Conservation (phyloP, 495 filamentous ascomycete genomes). For the Lepraria neglecta region DNA sequence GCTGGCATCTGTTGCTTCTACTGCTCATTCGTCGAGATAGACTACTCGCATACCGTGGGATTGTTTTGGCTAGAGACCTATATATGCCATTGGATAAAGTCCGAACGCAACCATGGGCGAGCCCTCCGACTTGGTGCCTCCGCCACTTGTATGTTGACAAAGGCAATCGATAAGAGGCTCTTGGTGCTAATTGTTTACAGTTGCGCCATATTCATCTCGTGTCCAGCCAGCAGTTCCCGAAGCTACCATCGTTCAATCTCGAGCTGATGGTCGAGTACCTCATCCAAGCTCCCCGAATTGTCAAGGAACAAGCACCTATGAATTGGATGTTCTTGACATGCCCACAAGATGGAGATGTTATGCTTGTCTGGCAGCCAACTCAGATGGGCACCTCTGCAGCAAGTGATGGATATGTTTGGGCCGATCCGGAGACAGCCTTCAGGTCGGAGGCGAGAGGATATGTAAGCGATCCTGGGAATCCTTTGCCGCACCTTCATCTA, state of each 20-base stretch:
- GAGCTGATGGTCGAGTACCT: constrained; percentile 71
- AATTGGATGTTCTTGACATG: constrained; percentile 85
- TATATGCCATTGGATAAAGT: neutral
- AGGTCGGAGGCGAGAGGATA: constrained; percentile 67
- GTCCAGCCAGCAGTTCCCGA: constrained; percentile 67
- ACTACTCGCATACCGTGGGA: neutral
- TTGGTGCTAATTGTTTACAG: constrained; percentile 37
- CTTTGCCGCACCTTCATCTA: neutral
- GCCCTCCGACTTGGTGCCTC: constrained; percentile 56
- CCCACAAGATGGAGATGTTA: constrained; percentile 70
- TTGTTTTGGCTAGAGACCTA: neutral
- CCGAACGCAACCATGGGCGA: constrained; percentile 50
- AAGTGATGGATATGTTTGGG: constrained; percentile 90
- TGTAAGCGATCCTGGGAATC: constrained; percentile 45
- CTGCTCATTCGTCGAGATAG: neutral
- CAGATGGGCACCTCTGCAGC: constrained; percentile 64
- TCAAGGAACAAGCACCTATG: constrained; percentile 69
- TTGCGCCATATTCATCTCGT: constrained; percentile 82
- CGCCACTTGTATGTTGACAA: constrained; percentile 49
- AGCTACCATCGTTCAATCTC: constrained; percentile 56
- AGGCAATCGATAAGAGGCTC: constrained; percentile 1
- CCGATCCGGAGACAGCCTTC: constrained; percentile 65
- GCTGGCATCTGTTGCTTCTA: neutral
- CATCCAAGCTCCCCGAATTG: constrained; percentile 69
- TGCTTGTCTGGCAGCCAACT: constrained; percentile 80